Evolutionary conservation across 2,329 filamentous ascomycete species (phyloP), one percentile per base, ranked within the genome.

Genomic region (Colletotrichum sp.): DNA sequence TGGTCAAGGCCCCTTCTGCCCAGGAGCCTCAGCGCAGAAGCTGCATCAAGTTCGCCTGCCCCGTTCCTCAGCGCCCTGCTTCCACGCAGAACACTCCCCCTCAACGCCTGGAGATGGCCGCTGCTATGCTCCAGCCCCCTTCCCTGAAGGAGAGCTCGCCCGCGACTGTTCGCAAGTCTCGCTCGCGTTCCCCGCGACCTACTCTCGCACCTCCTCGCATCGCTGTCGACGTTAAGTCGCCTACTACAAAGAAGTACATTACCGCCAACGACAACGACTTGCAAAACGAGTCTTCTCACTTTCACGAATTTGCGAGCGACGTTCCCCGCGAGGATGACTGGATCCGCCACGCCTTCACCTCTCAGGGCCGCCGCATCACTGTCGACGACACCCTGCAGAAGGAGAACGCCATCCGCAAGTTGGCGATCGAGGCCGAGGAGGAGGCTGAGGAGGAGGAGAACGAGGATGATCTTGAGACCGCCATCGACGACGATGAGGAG

Each of bases 271-370:
- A 87, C 7, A 85, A 82, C 43, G 90, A 92, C 66, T 81, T 92
- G 59, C 85, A 86, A 48, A 87, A 86, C 55, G 91, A 93, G 77
- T 88, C 89, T 30, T 92, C 86, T 82, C 92, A 87, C 65, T 99
- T 98, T 82, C 95, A 98, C 83, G 96, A 98, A 81, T 99, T 99
- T 83, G 96, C 95, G 59, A 96, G 94, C 82, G 96, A 95, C 66
- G 90, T 93, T 74, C 89, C 94, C 55, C 92, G 95, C 74, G 94
- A 97, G 77, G 96, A 98, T 74, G 96, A 98, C 80, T 99, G 97
- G 97, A 95, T 98, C 34, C 88, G 88, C 18, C 92, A 94, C 72
- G 93, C 95, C 80, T 88, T 91, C 39, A 89, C 90, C 9, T 90
- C 91, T 36, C 88, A 92, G 78, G 89, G 90, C 72, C 90, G 90